Evolutionary conservation across 176 grass and related monocot genomes (phyloP).

Genomic region (Olyra latifolia): DNA sequence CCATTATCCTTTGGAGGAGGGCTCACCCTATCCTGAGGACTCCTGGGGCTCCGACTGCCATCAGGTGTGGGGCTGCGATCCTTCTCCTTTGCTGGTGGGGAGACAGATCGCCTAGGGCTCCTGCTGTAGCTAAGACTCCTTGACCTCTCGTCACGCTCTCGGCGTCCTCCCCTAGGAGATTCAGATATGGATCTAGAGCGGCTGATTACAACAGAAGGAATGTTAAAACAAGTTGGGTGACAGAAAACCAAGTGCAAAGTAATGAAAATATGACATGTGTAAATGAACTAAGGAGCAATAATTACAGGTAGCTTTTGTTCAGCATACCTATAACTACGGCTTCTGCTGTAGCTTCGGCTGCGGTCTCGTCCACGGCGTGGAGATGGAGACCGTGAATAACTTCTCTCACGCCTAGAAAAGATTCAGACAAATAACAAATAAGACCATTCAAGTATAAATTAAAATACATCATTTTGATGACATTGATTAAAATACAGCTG

Average conservation of each 20-base stretch:
- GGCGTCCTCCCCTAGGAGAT: constrained; percentile 57
- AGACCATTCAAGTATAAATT: not conserved
- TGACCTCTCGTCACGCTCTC: constrained; percentile 51
- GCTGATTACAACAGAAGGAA: constrained; percentile 4
- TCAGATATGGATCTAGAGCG: constrained; percentile 50
- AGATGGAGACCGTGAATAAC: constrained; percentile 72
- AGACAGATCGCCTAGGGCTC: constrained; percentile 58
- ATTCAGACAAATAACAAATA: not conserved
- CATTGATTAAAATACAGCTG: not conserved
- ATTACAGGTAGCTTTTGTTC: not conserved
- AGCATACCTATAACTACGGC: constrained; percentile 64
- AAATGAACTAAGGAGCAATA: not conserved
- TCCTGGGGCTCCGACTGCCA: constrained; percentile 64
- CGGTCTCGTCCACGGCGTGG: constrained; percentile 64
- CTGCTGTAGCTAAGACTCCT: constrained; percentile 80
- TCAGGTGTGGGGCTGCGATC: constrained; percentile 54
- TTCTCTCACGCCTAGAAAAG: constrained; percentile 57
- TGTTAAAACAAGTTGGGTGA: not conserved
- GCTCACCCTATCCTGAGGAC: constrained; percentile 39
- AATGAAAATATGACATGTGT: not conserved
- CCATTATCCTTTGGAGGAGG: constrained; percentile 53
- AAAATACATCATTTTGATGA: not conserved
- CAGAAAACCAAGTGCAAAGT: not conserved
- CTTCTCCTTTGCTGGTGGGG: constrained; percentile 50
- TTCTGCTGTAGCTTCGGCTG: constrained; percentile 82